Conservation (phyloP, 1,284 basidiomycete species). For the Apiotrichum akiyoshidainum region DNA sequence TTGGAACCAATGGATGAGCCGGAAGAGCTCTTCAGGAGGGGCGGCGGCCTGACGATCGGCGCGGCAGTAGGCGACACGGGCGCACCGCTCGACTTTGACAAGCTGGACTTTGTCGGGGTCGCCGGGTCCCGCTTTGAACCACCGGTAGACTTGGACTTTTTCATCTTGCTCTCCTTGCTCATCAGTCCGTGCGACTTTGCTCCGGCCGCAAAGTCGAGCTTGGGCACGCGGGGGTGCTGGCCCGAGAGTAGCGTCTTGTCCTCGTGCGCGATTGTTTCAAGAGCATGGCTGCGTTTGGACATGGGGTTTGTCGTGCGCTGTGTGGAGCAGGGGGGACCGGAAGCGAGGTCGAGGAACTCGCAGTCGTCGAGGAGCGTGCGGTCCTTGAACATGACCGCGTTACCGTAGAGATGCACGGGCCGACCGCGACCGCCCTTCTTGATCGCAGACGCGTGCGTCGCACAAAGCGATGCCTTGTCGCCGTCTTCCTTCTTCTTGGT, state of each 20-base stretch:
- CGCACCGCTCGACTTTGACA: neutral
- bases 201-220: conserved; percentile 44
- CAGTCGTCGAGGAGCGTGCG: conserved; percentile 49
- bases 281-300: conserved; percentile 46
- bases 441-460: conserved; percentile 47
- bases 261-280: conserved; percentile 50
- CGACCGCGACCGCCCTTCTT: conserved; percentile 53
- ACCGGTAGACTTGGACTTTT: conserved; percentile 21
- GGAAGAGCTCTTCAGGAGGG: neutral
- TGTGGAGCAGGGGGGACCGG: conserved; percentile 50
- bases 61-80: neutral
- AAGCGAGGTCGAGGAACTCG: conserved; percentile 54
- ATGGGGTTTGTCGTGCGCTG: conserved; percentile 35
- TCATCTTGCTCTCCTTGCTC: conserved; percentile 35
- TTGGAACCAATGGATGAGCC: conserved; percentile 1
- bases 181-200: conserved; percentile 40
- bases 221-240: conserved; percentile 39
- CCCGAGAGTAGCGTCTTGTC: conserved; percentile 49
- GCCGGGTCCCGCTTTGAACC: conserved; percentile 12
- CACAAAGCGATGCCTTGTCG: conserved; percentile 23
- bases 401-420: conserved; percentile 52
- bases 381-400: conserved; percentile 54
- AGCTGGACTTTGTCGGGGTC: conserved; percentile 12
- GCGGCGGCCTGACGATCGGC: neutral
- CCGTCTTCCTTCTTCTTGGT: conserved; percentile 17